phyloP scores from a whole-genome alignment of 2,329 filamentous ascomycete genomes.

The Trichoderma semiorbis region DNA sequence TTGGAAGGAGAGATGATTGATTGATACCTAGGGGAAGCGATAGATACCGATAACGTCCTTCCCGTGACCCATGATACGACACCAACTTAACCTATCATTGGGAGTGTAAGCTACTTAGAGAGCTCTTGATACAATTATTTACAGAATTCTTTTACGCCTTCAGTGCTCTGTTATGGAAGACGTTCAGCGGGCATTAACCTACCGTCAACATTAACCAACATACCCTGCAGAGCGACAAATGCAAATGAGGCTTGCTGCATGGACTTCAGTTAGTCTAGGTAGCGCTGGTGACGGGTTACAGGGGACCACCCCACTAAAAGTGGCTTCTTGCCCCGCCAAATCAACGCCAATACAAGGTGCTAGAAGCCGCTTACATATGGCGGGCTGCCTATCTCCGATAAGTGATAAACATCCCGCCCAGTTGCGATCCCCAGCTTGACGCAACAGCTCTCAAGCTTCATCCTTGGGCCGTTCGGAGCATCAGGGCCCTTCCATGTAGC shows the following conservation, averaged over 20 bases:
- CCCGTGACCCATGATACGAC: background rate
- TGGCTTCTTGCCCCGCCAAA: constrained; percentile 18
- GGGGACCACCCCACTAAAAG: constrained; percentile 23
- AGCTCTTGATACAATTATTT: background rate
- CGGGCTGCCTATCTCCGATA: constrained; percentile 17
- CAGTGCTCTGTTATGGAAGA: background rate
- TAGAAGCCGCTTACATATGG: constrained; percentile 24
- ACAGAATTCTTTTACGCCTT: background rate
- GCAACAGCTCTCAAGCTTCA: constrained; percentile 6
- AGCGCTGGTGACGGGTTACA: background rate
- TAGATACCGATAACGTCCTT: background rate
- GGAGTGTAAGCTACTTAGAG: background rate
- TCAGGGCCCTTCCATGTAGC: constrained; percentile 23
- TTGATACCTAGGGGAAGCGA: background rate
- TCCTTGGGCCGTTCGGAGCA: background rate
- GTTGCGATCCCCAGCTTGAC: background rate
- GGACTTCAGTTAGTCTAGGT: background rate
- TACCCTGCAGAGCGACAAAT: background rate
- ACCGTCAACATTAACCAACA: background rate
- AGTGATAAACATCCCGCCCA: background rate
- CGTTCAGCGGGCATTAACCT: no score
- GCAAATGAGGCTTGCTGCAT: background rate
- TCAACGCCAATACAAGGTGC: constrained; percentile 12
- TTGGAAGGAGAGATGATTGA: background rate
- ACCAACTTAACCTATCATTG: background rate